Base-by-base conservation (phyloP, 2,329 filamentous ascomycete species). In the Cytospora piceae region DNA sequence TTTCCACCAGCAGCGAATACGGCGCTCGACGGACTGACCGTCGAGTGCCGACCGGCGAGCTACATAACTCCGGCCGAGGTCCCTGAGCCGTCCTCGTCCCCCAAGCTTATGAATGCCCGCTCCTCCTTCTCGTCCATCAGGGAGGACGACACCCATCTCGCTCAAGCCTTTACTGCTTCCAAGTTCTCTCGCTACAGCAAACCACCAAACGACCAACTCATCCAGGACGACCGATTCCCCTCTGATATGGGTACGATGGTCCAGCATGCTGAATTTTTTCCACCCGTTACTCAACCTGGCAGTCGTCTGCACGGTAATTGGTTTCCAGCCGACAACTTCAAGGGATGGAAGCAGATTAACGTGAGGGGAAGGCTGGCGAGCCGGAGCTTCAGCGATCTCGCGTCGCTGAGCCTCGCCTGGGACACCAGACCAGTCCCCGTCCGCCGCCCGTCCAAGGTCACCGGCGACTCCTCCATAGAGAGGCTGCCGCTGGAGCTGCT, bases 401-500 rank as follows among this genome's bases (percentile, higher is more conserved):
- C 84, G 71, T 80, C 80, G 67, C 73, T 88, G 72, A 80, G 80
- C 66, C 81, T 85, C 74, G 80, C 83, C 56, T 88, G 85, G 83
- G 83, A 82, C 65, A 75, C 79, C 58, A 77, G 70, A 76, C 39
- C 69, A 27, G 63, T 37, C 49, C 46, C 34, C 42, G 61, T 54
- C 31, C 70, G 64, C 32, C 29, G 69, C 52, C 58, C 71, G 0
- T 64, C 64, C 15, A 56, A 72, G 66, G 58, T 64, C 27, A 76
- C 81, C n/a, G 85, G 85, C 64, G 73, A 79, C 27, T 80, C 89
- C 27, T 80, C 83, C 31, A 78, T 94, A 51, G 91, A 93, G 79
- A 85, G 76, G 67, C 81, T 94, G 9, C 90, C 90, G 0, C 81
- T 84, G 60, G 90, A 93, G 77, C 80, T 93, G 69, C 83, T 92